A percentile compares a stretch with the other conserved stretches of the same genome.
These are phyloP conservation scores for Saussurea involucrata DNA, from an alignment of 129 eudicot genomes.

Conservation along the genomic window DNA sequence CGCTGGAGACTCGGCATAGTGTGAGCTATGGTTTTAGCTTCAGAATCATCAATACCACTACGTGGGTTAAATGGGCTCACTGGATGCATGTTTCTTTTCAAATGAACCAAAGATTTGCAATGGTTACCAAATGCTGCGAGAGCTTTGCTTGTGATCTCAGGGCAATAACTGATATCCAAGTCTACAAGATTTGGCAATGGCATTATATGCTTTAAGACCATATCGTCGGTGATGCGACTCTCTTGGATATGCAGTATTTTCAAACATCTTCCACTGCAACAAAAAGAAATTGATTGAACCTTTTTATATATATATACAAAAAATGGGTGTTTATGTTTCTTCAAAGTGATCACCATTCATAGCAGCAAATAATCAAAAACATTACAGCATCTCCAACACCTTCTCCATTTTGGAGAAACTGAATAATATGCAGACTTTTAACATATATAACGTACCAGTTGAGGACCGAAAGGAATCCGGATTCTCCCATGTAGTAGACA, in stretches of 20 bases:
- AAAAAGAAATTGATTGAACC: no score
- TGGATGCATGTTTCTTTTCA: conserved; percentile 43
- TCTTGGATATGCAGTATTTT: conserved; percentile 31
- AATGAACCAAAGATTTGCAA: conserved; percentile 28
- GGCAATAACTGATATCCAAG: conserved; percentile 38
- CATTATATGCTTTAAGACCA: conserved; percentile 32
- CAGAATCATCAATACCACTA: conserved; percentile 18
- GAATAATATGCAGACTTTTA: no score
- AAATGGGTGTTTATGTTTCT: background rate
- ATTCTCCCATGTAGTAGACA: conserved; percentile 20
- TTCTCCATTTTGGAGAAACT: no score
- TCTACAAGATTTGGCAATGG: conserved; percentile 25
- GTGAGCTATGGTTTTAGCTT: conserved; percentile 29
- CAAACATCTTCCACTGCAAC: conserved; percentile 29
- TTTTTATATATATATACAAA: no score
- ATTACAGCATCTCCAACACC: no score
- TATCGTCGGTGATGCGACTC: conserved; percentile 35
- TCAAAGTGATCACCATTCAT: background rate
- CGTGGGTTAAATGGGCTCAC: background rate
- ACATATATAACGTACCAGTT: conserved; percentile 20
- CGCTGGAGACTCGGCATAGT: conserved; percentile 24
- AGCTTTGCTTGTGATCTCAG: conserved; percentile 30
- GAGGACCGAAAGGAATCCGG: conserved; percentile 29
- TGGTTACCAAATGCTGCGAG: conserved; percentile 36
- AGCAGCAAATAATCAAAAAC: background rate